phyloP scores from a whole-genome alignment of 2,329 filamentous ascomycete genomes.

The Penicillium olsonii region DNA sequence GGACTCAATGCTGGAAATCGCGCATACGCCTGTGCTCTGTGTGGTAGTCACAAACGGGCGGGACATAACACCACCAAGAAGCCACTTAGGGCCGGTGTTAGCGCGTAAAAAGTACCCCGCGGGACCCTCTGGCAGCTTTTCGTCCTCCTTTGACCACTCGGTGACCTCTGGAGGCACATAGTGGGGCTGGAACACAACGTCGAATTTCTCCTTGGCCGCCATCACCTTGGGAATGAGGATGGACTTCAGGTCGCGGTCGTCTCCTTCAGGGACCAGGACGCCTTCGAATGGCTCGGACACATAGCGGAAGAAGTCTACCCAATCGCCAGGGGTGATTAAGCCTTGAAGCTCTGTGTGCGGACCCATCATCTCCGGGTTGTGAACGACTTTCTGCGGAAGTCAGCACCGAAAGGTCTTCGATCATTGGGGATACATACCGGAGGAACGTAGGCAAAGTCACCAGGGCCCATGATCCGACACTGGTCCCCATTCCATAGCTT shows the following conservation, averaged over 20 bases:
- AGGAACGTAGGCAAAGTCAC: slow-evolving; percentile 61
- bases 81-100: slow-evolving; percentile 43
- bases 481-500: slow-evolving; percentile 62
- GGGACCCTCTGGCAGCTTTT: slow-evolving; percentile 22
- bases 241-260: slow-evolving; percentile 54
- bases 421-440: slow-evolving; percentile 44
- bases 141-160: slow-evolving; percentile 28
- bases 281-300: slow-evolving; percentile 56
- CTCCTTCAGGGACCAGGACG: slow-evolving; percentile 52
- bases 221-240: slow-evolving; percentile 58
- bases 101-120: slow-evolving; percentile 55
- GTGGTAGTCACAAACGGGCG: slow-evolving; percentile 51
- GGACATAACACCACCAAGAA: slow-evolving; percentile 37
- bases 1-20: slow-evolving; percentile 56
- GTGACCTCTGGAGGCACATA: slow-evolving; percentile 47
- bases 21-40: slow-evolving; percentile 53
- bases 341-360: slow-evolving; percentile 58
- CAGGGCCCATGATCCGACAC: slow-evolving; percentile 55
- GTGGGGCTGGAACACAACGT: slow-evolving; percentile 56
- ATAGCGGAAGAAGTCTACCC: slow-evolving; percentile 63
- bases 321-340: slow-evolving; percentile 59
- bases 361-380: slow-evolving; percentile 58
- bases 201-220: slow-evolving; percentile 57
- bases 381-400: slow-evolving; percentile 47
- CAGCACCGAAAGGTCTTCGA: not conserved